Conservation (phyloP, 2,329 filamentous ascomycete genomes). For the Pseudovirgaria hyperparasitica region DNA sequence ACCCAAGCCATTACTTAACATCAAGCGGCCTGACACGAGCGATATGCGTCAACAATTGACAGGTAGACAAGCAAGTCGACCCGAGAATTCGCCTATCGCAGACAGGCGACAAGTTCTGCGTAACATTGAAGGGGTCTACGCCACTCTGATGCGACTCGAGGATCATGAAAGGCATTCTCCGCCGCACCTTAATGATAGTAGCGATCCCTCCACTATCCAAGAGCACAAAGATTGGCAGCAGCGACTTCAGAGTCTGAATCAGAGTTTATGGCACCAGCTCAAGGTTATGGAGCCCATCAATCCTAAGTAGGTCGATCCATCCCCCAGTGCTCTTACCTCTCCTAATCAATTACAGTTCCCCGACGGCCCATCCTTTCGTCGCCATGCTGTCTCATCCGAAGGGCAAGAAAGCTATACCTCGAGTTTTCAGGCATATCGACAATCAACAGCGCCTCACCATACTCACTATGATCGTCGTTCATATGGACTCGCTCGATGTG, state of each 20-base stretch:
- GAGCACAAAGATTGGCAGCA: conserved; percentile 70
- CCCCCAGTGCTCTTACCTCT: not conserved
- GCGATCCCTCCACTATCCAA: conserved; percentile 56
- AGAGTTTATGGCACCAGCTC: conserved; percentile 70
- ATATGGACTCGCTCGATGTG: conserved; percentile 85
- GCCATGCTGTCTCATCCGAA: conserved; percentile 89
- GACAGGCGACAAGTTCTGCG: conserved; percentile 74
- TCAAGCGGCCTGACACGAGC: conserved; percentile 70
- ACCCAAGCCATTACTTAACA: conserved; percentile 84
- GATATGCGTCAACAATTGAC: conserved; percentile 44
- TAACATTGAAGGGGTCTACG: conserved; percentile 82
- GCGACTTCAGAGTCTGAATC: conserved; percentile 57
- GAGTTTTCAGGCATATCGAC: conserved; percentile 86
- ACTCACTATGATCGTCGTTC: conserved; percentile 87
- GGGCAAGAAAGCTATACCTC: conserved; percentile 90
- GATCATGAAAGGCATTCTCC: conserved; percentile 79
- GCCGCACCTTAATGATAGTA: conserved; percentile 49
- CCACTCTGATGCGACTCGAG: conserved; percentile 82
- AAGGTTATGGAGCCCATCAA: conserved; percentile 90
- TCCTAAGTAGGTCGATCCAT: conserved; percentile 26
- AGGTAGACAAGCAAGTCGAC: conserved; percentile 21
- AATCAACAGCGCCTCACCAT: conserved; percentile 90
- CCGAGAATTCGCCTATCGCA: conserved; percentile 39
- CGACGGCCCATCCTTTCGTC: conserved; percentile 77
- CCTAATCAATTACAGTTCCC: conserved; percentile 42